A percentile compares a stretch with the other conserved stretches of the same genome.
phyloP scores from a whole-genome alignment of 352 stramenopile genomes.

The Phytophthora melonis region DNA sequence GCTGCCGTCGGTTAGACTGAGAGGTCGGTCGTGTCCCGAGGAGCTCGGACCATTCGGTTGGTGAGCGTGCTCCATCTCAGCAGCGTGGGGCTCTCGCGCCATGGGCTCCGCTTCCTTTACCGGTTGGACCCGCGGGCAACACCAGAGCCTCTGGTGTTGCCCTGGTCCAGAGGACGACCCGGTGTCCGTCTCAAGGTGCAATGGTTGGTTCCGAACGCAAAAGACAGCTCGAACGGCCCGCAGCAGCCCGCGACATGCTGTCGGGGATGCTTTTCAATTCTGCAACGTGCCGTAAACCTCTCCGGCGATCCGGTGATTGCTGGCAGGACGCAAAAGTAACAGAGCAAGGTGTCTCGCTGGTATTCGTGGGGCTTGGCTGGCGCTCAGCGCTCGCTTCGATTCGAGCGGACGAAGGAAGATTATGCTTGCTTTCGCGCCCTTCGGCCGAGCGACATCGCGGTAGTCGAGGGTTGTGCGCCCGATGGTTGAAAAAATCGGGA shows the following conservation, averaged over 20 bases:
- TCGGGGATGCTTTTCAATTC: not conserved
- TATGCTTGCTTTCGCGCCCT: not conserved
- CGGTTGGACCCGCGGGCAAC: not conserved
- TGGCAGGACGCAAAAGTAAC: not conserved
- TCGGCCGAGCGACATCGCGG: no score
- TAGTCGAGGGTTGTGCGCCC: no score
- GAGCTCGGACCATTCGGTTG: slow-evolving; percentile 18
- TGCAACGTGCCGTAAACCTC: not conserved
- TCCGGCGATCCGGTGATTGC: not conserved
- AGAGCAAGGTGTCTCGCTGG: not conserved
- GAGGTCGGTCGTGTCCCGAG: not conserved
- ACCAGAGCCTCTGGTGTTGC: no score
- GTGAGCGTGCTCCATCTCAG: slow-evolving; percentile 24
- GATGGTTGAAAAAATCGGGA: no score
- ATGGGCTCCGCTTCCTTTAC: not conserved
- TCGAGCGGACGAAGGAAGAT: slow-evolving; percentile 3
- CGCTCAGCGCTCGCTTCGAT: not conserved
- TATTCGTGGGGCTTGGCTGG: not conserved
- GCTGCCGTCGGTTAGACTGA: not conserved
- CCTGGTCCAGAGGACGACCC: no score
- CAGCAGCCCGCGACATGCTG: not conserved
- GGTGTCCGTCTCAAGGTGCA: slow-evolving; percentile 5
- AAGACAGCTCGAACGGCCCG: not conserved
- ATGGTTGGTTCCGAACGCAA: not conserved
- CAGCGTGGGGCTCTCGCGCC: not conserved